Percentiles rank a stretch among this genome's conserved stretches.
phyloP scores from a whole-genome alignment of 768 basidiomycete genomes.

The Trametes villosa region DNA sequence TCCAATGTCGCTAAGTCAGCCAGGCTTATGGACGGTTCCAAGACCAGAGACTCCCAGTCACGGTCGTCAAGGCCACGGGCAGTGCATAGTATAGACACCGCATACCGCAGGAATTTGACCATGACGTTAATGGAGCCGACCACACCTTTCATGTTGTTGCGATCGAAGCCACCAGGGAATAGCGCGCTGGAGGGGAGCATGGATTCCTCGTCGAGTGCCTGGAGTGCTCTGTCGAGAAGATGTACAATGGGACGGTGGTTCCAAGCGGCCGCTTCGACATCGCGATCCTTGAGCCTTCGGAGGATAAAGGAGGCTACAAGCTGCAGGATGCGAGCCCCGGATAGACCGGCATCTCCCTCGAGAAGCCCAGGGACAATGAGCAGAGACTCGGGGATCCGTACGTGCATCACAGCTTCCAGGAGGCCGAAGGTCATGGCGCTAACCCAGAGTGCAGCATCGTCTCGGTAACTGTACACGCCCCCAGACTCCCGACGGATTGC shows the following conservation, averaged over 20 bases:
- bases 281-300: not conserved
- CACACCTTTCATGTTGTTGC: not conserved
- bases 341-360: not conserved
- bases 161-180: not conserved
- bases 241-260: not conserved
- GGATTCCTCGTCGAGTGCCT: constrained; percentile 3
- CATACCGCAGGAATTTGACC: not conserved
- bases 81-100: not conserved
- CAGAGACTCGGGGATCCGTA: constrained; percentile 3
- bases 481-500: not conserved
- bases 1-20: not conserved
- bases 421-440: constrained; percentile 16
- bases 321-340: not conserved
- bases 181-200: not conserved
- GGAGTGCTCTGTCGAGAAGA: not conserved
- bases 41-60: not conserved
- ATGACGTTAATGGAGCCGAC: not conserved
- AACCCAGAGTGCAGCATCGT: constrained; percentile 12
- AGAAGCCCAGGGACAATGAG: not conserved
- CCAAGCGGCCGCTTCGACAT: not conserved
- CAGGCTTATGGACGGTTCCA: not conserved
- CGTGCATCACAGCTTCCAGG: constrained; percentile 1
- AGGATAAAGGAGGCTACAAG: not conserved
- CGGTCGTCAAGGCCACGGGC: not conserved
- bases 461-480: not conserved